Percentiles rank a stretch among this genome's conserved stretches.
These are phyloP conservation scores for Nicotiana sylvestris DNA, from an alignment of 257 asterid genomes.

Conservation along the genomic window DNA sequence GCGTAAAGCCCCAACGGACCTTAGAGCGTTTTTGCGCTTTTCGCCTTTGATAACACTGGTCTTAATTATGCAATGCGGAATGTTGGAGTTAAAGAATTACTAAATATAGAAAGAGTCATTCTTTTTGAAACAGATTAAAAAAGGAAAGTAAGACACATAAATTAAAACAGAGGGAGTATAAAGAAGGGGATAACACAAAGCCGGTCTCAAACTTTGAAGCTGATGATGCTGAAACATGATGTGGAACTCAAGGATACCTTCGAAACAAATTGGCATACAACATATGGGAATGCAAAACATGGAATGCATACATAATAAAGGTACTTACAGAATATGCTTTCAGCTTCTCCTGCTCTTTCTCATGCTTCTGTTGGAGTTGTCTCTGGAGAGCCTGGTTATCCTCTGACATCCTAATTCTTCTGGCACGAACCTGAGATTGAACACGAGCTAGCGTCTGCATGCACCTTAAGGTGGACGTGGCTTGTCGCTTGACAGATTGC, in stretches of 20 bases:
- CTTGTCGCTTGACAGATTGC: slow-evolving; percentile 57
- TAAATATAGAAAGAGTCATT: no score
- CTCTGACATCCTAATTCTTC: slow-evolving; percentile 59
- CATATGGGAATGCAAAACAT: background rate
- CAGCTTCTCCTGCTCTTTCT: slow-evolving; percentile 52
- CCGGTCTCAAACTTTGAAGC: background rate
- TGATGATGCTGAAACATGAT: background rate
- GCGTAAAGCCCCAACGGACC: no score
- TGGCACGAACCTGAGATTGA: slow-evolving; percentile 60
- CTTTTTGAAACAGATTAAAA: no score
- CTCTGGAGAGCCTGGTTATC: slow-evolving; percentile 57
- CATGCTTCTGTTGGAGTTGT: slow-evolving; percentile 67
- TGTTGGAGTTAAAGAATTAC: no score
- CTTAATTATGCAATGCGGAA: no score
- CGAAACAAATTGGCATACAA: background rate
- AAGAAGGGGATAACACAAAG: background rate
- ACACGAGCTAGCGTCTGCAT: slow-evolving; percentile 74
- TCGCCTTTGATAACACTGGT: no score
- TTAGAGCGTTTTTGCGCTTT: no score
- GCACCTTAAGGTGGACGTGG: slow-evolving; percentile 52
- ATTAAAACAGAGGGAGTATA: no score
- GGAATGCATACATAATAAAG: background rate
- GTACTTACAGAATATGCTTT: slow-evolving; percentile 50
- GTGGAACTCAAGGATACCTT: background rate
- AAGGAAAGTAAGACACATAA: no score